These are phyloP conservation scores for Physocladia obscura DNA, from an alignment of 192 early-diverging fungal genomes.

Conservation along the genomic window DNA sequence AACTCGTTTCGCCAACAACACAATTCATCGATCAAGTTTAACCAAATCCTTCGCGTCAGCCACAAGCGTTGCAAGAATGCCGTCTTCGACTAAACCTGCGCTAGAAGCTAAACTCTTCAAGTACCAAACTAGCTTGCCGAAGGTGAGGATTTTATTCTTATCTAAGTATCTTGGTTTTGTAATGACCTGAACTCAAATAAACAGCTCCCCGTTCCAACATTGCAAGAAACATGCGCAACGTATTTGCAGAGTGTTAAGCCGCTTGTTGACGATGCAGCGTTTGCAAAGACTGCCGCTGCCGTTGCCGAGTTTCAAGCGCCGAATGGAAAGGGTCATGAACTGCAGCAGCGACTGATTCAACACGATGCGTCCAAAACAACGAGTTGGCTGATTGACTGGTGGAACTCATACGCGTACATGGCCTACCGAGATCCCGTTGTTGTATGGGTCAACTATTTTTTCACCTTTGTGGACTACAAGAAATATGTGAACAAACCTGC, in stretches of 20 bases:
- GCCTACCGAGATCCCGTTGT: conserved; percentile 96
- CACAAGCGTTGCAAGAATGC: no score
- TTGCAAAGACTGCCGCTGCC: conserved; percentile 62
- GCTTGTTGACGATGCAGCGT: conserved; percentile 64
- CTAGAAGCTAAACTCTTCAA: not conserved
- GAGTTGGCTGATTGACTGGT: conserved; percentile 97
- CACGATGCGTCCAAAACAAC: conserved; percentile 70
- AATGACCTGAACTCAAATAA: no score
- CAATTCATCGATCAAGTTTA: no score
- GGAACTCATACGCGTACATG: conserved; percentile 77
- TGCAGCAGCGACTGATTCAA: conserved; percentile 79
- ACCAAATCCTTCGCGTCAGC: no score
- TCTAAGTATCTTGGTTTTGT: no score
- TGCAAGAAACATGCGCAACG: conserved; percentile 73
- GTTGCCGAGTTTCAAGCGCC: conserved; percentile 78
- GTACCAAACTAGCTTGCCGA: not conserved
- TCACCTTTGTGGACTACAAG: conserved; percentile 86
- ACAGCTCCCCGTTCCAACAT: conserved; percentile 80
- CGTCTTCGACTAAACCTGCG: not conserved
- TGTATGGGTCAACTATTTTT: conserved; percentile 88
- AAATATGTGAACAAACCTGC: conserved; percentile 69
- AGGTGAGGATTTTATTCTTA: not conserved
- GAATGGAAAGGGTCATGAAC: conserved; percentile 71
- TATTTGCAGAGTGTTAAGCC: conserved; percentile 80
- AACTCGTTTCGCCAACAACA: no score